Percentiles rank a stretch among this genome's conserved stretches.
phyloP scores from a whole-genome alignment of 225 moss, liverwort and hornwort species.

The Bryoerythrophyllum caledonicum region DNA sequence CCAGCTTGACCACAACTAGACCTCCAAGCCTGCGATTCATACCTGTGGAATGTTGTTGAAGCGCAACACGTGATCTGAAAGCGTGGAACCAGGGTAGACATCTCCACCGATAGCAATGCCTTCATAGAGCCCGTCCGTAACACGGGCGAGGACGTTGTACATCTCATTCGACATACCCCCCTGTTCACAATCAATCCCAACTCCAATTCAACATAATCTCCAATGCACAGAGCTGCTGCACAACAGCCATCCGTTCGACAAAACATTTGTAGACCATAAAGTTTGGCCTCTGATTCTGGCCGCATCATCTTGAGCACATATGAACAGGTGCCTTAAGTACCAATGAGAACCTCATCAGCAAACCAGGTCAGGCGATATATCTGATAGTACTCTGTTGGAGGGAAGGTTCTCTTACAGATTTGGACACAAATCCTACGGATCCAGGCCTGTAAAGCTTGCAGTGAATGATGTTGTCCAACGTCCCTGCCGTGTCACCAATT shows the following conservation, averaged over 20 bases:
- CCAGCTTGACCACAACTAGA: not conserved
- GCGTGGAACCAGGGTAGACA: conserved; percentile 76
- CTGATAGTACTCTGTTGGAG: not conserved
- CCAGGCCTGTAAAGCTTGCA: conserved; percentile 81
- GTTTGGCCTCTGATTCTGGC: not conserved
- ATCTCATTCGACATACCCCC: conserved; percentile 87
- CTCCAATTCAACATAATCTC: not conserved
- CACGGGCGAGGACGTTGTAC: conserved; percentile 82
- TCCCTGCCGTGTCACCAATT: conserved; percentile 82
- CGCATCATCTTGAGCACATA: not conserved
- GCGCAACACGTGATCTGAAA: conserved; percentile 82
- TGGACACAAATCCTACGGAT: conserved; percentile 78
- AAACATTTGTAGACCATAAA: not conserved
- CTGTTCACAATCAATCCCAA: conserved; percentile 19
- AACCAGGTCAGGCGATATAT: not conserved
- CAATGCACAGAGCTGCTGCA: not conserved
- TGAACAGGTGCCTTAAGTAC: not conserved
- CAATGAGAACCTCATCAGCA: not conserved
- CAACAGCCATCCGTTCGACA: not conserved
- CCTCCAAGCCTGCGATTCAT: not conserved
- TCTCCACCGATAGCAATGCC: conserved; percentile 83
- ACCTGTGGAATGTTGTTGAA: conserved; percentile 84
- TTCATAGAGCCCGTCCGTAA: conserved; percentile 79
- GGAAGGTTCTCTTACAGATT: conserved; percentile 42
- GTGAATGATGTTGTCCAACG: conserved; percentile 68